phyloP scores from a whole-genome alignment of 352 stramenopile species.

The Elongisporangium senticosum region DNA sequence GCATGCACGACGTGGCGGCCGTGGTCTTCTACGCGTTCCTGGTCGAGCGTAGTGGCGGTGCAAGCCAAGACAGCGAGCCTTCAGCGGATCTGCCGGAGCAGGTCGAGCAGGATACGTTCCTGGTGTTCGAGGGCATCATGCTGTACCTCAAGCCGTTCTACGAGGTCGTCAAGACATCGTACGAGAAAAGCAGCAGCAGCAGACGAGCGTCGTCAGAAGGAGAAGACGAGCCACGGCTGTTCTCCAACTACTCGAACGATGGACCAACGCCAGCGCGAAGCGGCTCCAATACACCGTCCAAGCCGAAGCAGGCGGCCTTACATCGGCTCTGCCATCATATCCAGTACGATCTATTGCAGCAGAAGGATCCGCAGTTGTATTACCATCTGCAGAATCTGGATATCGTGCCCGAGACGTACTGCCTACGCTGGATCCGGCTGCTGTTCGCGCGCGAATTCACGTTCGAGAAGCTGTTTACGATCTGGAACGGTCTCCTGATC shows the following conservation, averaged over 20 bases:
- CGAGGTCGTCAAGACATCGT: conserved; percentile 48
- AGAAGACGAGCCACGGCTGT: conserved; percentile 17
- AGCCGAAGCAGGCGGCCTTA: conserved; percentile 33
- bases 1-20: conserved; percentile 79
- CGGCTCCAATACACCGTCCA: background rate
- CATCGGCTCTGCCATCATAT: conserved; percentile 63
- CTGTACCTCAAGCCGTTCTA: conserved; percentile 77
- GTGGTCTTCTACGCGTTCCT: conserved; percentile 75
- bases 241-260: conserved; percentile 16
- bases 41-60: conserved; percentile 8
- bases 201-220: conserved; percentile 4
- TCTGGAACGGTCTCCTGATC: conserved; percentile 73
- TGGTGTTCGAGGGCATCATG: conserved; percentile 75
- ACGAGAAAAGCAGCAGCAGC: conserved; percentile 10
- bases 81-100: conserved; percentile 22
- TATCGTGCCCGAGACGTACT: conserved; percentile 78
- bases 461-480: conserved; percentile 45
- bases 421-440: conserved; percentile 72
- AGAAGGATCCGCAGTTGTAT: conserved; percentile 77
- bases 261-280: conserved; percentile 6
- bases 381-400: conserved; percentile 79
- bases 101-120: conserved; percentile 60
- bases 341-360: conserved; percentile 70
- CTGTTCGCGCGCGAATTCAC: conserved; percentile 73
- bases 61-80: conserved; percentile 1